Base-by-base conservation (phyloP, 768 basidiomycete species). In the Chalciporus piperatus region DNA sequence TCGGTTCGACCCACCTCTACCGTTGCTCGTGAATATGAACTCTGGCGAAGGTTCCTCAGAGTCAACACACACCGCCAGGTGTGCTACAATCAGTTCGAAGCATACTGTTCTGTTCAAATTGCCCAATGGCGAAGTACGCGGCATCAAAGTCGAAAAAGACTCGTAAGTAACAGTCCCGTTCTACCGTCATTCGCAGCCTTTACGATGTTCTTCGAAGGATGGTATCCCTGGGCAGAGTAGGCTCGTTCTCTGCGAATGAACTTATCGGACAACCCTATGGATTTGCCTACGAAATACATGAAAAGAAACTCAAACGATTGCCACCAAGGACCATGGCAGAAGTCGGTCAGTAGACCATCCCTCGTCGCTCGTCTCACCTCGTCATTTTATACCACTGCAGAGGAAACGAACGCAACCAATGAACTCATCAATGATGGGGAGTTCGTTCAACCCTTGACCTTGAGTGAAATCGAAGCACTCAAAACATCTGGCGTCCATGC, bases 391-490 rank as follows among this genome's bases (percentile, higher is more conserved):
- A 14, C 9, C 10, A 16, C 33, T 33, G 10, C 59, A 96, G 96
- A 95, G 83, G 96, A 98, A 62, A 98, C 95, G 12, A 88, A 89
- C 46, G 96, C 95, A 2, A 99, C 94, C 4, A 99, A 99, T 61
- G 94, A 99, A 63, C 78, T 93, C 4, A 99, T 99, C 20, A 88
- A 89, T 60, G 94, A 96, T 55, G 88, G 85, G 3, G 79, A 84
- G 61, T 81, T 83, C 47, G 87, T 94, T 1, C 92, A 96, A 58
- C 87, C 91, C 25, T 70, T 98, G 52, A 89, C 89, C 2, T 68
- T 82, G 23, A 83, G 82, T 38, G 96, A 98, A 65, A 98, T 99
- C 45, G 82, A 88, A 61, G 75, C 79, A 7, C 70, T 98, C 52
- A 92, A 95, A 64, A 80, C 84, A 46, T 82, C 91, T 42, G 95